Conservation (phyloP, 228 moss, liverwort and hornwort species). For the Sphagnum magellanicum region DNA sequence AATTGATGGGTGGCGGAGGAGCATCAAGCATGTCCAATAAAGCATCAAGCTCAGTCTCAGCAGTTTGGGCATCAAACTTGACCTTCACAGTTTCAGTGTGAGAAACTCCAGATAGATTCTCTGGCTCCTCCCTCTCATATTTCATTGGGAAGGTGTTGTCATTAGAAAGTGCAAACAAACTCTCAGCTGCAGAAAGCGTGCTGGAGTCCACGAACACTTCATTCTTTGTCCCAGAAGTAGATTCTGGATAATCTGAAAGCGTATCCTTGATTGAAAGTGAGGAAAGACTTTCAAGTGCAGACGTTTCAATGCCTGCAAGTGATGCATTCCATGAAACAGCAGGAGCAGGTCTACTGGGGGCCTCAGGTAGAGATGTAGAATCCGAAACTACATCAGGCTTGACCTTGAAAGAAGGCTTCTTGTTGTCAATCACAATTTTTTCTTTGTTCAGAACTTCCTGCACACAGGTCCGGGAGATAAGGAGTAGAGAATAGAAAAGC, state of each 20-base stretch:
- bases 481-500: too few species aligned
- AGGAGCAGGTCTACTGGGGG: background rate
- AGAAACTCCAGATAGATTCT: background rate
- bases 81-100: background rate
- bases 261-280: too few species aligned
- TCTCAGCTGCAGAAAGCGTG: background rate
- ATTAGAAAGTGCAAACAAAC: background rate
- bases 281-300: too few species aligned
- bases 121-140: background rate
- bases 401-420: background rate
- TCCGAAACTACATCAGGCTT: background rate
- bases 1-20: background rate
- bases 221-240: too few species aligned
- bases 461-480: too few species aligned
- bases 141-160: background rate
- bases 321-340: background rate
- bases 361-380: background rate
- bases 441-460: background rate
- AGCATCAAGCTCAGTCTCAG: background rate
- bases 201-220: background rate
- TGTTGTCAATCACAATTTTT: background rate
- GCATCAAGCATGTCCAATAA: background rate
- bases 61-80: background rate
- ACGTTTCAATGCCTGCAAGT: background rate
- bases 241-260: too few species aligned